These are phyloP conservation scores for Cordyceps cateniannulata DNA, from an alignment of 2,329 filamentous ascomycete genomes.

Conservation along the genomic window DNA sequence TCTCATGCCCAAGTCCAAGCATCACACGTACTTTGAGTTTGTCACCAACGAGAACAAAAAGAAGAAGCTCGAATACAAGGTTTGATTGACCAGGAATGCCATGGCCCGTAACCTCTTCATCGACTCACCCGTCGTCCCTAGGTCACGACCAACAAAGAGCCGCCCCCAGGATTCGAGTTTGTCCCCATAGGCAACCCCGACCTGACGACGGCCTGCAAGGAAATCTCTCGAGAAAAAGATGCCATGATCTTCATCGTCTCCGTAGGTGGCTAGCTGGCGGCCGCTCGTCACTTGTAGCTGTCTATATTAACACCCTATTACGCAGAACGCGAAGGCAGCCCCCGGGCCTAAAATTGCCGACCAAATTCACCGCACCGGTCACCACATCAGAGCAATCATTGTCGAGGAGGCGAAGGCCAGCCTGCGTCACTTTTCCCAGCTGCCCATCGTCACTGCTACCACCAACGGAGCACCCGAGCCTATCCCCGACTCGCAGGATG, in stretches of 20 bases:
- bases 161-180: constrained; percentile 57
- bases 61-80: constrained; percentile 57
- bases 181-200: constrained; percentile 57
- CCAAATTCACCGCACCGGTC: constrained; percentile 54
- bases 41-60: constrained; percentile 59
- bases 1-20: constrained; percentile 41
- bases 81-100: constrained; percentile 23
- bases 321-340: constrained; percentile 24
- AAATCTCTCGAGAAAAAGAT: constrained; percentile 54
- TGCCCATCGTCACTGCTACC: constrained; percentile 14
- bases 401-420: constrained; percentile 46
- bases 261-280: constrained; percentile 17
- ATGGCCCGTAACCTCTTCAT: not conserved
- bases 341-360: constrained; percentile 36
- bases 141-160: constrained; percentile 44
- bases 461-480: constrained; percentile 42
- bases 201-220: constrained; percentile 56
- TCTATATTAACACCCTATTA: not conserved
- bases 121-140: constrained; percentile 26
- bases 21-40: constrained; percentile 58
- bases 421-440: constrained; percentile 22
- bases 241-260: constrained; percentile 63
- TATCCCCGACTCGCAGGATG: constrained; percentile 51
- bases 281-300: constrained; percentile 11
- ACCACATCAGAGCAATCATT: constrained; percentile 53